Base-by-base conservation (phyloP, 1,139 yeast genomes). In the Pichia sp. region DNA sequence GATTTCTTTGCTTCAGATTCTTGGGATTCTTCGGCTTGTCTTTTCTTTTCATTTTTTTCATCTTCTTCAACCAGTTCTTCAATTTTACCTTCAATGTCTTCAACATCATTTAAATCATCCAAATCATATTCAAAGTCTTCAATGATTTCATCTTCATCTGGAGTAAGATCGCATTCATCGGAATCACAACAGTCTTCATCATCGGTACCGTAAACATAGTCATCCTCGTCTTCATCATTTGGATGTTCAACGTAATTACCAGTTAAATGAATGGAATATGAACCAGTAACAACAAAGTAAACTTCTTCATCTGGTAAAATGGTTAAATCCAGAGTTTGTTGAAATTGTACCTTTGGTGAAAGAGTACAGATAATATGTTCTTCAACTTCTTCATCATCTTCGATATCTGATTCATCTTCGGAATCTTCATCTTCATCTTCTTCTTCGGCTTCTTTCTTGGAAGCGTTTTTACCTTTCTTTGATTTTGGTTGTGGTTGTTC, bases 241-340 rank as follows among this genome's bases (percentile, higher is more conserved):
- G 97, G 97, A 67, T 88, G 96, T 63, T 85, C 94, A 62, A 92
- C 83, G 70, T 83, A 87, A 81, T 92, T 90, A 73, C 99, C 99
- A 58, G 87, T 75, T 61, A 92, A 73, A 66, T 90, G 95, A 55
- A 92, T 74, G 56, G 95, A 85, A 72, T 87, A 88, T 36, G 97
- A 88, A 58, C 98, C 98, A 54, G 95, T 84, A 50, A 86, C 97
- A 60, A 87, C 94, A 63, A 92, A 92, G 72, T 75, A 81, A 51
- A 92, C 90, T 62, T 88, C 95, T 71, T 92, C 98, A 62, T 83
- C 94, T 59, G 97, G 95, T 50, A 83, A 76, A 62, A 94, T 84
- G 61, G 95, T 87, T 57, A 92, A 70, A 62, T 92, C 97, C 51
- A 92, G 66, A 51, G 94, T 72, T 73, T 90, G 97, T 73, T 92